phyloP scores from a whole-genome alignment of 306 rosid genomes.

The Corylus americana region DNA sequence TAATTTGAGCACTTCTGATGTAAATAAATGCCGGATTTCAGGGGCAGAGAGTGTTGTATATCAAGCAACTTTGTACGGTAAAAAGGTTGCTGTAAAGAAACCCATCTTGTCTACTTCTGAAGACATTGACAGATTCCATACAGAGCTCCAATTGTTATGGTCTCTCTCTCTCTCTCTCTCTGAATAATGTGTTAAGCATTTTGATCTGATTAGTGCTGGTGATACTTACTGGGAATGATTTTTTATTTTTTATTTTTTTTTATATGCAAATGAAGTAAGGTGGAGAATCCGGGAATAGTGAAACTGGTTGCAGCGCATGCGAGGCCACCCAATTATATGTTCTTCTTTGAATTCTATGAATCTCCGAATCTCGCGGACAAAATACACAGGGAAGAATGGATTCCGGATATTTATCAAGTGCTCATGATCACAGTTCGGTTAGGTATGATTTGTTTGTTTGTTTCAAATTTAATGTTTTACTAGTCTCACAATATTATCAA shows the following conservation, averaged over 20 bases:
- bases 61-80: conserved; percentile 72
- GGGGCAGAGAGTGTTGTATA: conserved; percentile 92
- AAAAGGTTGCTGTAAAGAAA: conserved; percentile 81
- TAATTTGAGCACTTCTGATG: neutral
- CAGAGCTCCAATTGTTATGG: conserved; percentile 84
- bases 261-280: conserved; percentile 47
- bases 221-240: conserved; percentile 6
- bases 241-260: neutral
- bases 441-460: conserved; percentile 22
- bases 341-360: conserved; percentile 78
- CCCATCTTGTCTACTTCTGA: conserved; percentile 76
- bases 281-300: conserved; percentile 75
- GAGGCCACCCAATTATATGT: conserved; percentile 81
- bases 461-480: neutral
- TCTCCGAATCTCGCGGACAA: conserved; percentile 66
- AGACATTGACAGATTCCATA: conserved; percentile 79
- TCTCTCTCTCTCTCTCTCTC: conserved; percentile 21
- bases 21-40: conserved; percentile 19
- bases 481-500: neutral
- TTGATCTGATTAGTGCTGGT: conserved; percentile 8
- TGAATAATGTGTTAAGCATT: conserved; percentile 10
- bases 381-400: conserved; percentile 64
- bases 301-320: conserved; percentile 85
- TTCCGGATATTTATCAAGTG: conserved; percentile 41
- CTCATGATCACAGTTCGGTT: conserved; percentile 39